Evolutionary conservation across 179 eudicot species (phyloP), one percentile per base, ranked within the genome.

Genomic region (Vitellaria paradoxa): DNA sequence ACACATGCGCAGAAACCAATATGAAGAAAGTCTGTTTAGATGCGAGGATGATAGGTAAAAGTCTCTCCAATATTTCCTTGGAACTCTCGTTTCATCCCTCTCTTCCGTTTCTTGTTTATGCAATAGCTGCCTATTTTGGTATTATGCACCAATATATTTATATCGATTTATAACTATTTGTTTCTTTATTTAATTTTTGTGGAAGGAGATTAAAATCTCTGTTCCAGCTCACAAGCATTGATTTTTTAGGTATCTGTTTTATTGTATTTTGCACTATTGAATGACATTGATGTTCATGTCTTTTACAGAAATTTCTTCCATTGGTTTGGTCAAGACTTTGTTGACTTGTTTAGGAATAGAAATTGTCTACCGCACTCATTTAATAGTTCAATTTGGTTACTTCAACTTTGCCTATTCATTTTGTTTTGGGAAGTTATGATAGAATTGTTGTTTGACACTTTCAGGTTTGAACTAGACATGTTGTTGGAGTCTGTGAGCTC

Each of bases 381-480:
- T 9, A n/a, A 70, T 53, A 47, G 12, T 30, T n/a, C 10, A 61
- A 49, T 55, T n/a, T 76, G 20, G 53, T 70, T 20, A 47, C 12
- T 24, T 14, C 9, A 13, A 24, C 46, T 77, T 10, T 57, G 37
- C 42, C 10, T 10, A 11, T 55, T 20, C n/a, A 11, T 77, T 52
- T 49, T 77, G 24, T 21, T 30, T 78, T 20, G 59, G 62, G 57
- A 30, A 53, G 21, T 78, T 17, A 75, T 77, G 67, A 26, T 76
- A 75, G 49, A 18, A 42, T 26, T 79, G 57, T 50, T 68, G 4
- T 76, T 40, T 78, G 70, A 40, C 65, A 69, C 53, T 77, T 82
- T 71, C 88, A 94, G 98, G 78, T 94, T 94, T 91, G 98, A 94
- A 90, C 83, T 94, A 72, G 98, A 94, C 85, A 90, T 94, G 97